A percentile compares a stretch with the other conserved stretches of the same genome.
phyloP scores from a whole-genome alignment of 1,284 basidiomycete genomes.

The Farysia itapuensis region DNA sequence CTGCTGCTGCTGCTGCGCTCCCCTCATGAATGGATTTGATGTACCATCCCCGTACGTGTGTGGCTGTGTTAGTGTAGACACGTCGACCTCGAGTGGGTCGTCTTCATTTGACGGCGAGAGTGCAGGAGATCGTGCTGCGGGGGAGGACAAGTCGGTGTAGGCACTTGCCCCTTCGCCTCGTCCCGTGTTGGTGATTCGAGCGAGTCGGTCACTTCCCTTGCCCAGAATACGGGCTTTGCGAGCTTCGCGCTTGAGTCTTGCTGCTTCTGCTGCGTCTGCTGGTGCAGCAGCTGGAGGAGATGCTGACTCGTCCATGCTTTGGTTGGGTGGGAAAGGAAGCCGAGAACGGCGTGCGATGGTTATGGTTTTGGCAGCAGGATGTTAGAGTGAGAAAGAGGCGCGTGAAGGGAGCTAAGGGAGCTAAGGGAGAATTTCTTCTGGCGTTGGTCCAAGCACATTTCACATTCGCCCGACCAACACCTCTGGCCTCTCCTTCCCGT shows the following conservation, averaged over 20 bases:
- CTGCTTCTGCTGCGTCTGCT: constrained; percentile 46
- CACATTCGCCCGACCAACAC: too few relatives aligned
- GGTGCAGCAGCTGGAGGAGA: neutral
- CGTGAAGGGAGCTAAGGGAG: too few relatives aligned
- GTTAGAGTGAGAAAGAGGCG: too few relatives aligned
- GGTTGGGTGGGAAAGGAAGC: too few relatives aligned
- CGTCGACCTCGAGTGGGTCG: constrained; percentile 48
- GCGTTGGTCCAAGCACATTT: too few relatives aligned
- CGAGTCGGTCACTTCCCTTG: constrained; percentile 53
- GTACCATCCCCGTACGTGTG: constrained; percentile 10
- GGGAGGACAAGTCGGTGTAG: constrained; percentile 37
- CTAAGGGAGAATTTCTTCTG: too few relatives aligned
- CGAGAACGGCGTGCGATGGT: too few relatives aligned
- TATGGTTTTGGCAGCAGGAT: too few relatives aligned
- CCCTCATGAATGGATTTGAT: constrained; percentile 24
- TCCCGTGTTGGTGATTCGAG: constrained; percentile 56
- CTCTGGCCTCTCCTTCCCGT: too few relatives aligned
- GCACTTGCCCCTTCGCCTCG: constrained; percentile 49
- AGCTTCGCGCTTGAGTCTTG: constrained; percentile 52
- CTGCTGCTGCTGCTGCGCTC: neutral
- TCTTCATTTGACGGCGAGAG: constrained; percentile 14
- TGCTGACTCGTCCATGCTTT: too few relatives aligned
- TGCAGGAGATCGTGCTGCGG: neutral
- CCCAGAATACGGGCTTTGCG: constrained; percentile 56
- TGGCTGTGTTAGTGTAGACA: constrained; percentile 14